Percentiles rank a stretch among this genome's conserved stretches.
Conservation (phyloP, 2,329 filamentous ascomycete genomes). For the Pseudogymnoascus sp. region DNA sequence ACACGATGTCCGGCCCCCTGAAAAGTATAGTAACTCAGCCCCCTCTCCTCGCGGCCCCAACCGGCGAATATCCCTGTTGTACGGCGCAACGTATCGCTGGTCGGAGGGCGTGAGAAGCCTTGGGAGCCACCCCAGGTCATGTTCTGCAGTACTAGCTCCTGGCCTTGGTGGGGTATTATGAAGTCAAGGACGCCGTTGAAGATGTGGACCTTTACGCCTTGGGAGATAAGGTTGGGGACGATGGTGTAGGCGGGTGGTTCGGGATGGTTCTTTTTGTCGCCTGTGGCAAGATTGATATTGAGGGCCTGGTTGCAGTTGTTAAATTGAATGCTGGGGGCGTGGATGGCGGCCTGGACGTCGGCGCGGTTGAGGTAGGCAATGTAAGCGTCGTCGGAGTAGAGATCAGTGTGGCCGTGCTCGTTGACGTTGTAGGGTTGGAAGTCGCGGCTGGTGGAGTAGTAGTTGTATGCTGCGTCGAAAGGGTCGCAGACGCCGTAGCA, state of each 20-base stretch:
- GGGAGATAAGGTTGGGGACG: conserved; percentile 48
- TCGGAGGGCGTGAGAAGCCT: conserved; percentile 48
- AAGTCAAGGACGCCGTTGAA: conserved; percentile 54
- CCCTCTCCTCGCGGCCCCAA: neutral
- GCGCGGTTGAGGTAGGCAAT: conserved; percentile 53
- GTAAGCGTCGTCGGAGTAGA: conserved; percentile 39
- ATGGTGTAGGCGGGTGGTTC: conserved; percentile 39
- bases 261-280: conserved; percentile 33
- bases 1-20: neutral
- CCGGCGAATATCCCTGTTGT: neutral
- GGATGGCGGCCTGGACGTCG: conserved; percentile 55
- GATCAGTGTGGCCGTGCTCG: conserved; percentile 8
- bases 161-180: conserved; percentile 49
- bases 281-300: conserved; percentile 33
- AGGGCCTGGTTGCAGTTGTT: conserved; percentile 45
- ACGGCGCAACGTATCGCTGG: neutral
- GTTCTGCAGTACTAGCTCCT: conserved; percentile 51
- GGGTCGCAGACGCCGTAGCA: conserved; percentile 10
- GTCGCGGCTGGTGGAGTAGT: conserved; percentile 10
- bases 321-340: conserved; percentile 39
- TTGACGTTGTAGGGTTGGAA: conserved; percentile 56
- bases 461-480: neutral
- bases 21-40: conserved; percentile 10
- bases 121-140: conserved; percentile 60
- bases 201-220: conserved; percentile 50